Evolutionary conservation across 2,329 filamentous ascomycete genomes (phyloP).

Genomic region (Pestalotiopsis sp.): DNA sequence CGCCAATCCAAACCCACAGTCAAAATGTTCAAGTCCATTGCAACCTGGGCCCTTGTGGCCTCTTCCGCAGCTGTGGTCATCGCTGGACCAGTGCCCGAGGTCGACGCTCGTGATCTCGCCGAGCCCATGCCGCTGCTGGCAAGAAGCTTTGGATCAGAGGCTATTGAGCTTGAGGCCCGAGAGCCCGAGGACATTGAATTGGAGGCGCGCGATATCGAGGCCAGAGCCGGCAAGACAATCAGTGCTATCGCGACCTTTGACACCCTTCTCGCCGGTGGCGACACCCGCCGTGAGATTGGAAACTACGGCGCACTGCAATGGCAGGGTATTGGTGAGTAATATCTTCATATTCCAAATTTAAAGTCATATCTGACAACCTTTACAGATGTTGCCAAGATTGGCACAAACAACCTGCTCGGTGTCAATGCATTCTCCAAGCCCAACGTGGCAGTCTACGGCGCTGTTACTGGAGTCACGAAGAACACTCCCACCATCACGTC

Average conservation of each 20-base stretch:
- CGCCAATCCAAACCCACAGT: neutral
- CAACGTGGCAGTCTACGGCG: neutral
- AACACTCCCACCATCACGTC: neutral
- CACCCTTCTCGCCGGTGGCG: neutral
- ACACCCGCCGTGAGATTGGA: neutral
- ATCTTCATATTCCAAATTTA: neutral
- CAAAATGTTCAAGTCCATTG: neutral
- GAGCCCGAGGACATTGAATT: neutral
- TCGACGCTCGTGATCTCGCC: neutral
- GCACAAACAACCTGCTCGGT: neutral
- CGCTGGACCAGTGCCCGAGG: neutral
- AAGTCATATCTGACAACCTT: neutral
- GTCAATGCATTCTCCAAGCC: neutral
- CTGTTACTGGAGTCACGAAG: neutral
- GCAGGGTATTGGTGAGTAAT: neutral
- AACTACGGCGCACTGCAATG: neutral
- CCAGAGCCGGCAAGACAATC: neutral
- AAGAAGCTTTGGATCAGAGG: neutral
- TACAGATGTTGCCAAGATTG: neutral
- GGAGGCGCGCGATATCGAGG: neutral
- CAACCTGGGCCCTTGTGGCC: slow-evolving; percentile 1
- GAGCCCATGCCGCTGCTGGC: neutral
- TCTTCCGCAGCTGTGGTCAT: neutral
- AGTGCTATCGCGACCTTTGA: slow-evolving; percentile 1
- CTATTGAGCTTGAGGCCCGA: neutral